These are phyloP conservation scores for Candida michaelii DNA, from an alignment of 805 yeast species.

Conservation along the genomic window DNA sequence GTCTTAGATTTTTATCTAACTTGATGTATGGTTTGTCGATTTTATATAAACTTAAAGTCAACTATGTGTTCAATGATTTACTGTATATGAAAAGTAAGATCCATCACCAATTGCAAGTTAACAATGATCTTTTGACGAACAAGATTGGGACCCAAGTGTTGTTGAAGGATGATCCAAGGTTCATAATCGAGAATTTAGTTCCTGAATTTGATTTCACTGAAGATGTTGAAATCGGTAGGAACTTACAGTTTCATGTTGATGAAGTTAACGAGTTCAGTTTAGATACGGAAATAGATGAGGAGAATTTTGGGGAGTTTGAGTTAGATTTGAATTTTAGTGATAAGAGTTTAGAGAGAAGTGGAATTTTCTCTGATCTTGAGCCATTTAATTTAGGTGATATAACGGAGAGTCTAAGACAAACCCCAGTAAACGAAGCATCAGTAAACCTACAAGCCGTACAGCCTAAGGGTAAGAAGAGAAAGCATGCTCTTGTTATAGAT, in stretches of 20 bases:
- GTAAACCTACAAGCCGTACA: background rate
- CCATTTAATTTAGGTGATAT: background rate
- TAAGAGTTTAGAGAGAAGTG: slow-evolving; percentile 1
- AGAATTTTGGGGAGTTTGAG: slow-evolving; percentile 4
- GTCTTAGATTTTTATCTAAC: slow-evolving; percentile 37
- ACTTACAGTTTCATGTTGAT: background rate
- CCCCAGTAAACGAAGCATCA: too few species aligned
- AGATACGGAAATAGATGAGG: background rate
- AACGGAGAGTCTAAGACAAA: too few species aligned
- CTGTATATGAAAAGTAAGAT: slow-evolving; percentile 8
- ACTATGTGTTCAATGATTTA: slow-evolving; percentile 41
- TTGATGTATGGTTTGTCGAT: slow-evolving; percentile 50
- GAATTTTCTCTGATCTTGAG: slow-evolving; percentile 3
- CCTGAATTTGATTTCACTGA: slow-evolving; percentile 12
- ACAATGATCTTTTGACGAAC: slow-evolving; percentile 7
- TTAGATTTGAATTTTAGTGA: slow-evolving; percentile 7
- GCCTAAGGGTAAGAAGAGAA: background rate
- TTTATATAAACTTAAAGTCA: slow-evolving; percentile 49
- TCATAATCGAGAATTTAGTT: slow-evolving; percentile 27
- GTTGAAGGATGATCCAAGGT: slow-evolving; percentile 25
- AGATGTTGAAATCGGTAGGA: slow-evolving; percentile 12
- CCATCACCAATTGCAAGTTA: background rate
- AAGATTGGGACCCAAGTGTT: background rate
- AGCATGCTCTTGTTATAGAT: slow-evolving; percentile 5
- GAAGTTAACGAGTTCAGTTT: slow-evolving; percentile 8